A percentile compares a stretch with the other conserved stretches of the same genome.
Conservation (phyloP, 192 early-diverging fungal genomes). For the Umbelopsis sp. region DNA sequence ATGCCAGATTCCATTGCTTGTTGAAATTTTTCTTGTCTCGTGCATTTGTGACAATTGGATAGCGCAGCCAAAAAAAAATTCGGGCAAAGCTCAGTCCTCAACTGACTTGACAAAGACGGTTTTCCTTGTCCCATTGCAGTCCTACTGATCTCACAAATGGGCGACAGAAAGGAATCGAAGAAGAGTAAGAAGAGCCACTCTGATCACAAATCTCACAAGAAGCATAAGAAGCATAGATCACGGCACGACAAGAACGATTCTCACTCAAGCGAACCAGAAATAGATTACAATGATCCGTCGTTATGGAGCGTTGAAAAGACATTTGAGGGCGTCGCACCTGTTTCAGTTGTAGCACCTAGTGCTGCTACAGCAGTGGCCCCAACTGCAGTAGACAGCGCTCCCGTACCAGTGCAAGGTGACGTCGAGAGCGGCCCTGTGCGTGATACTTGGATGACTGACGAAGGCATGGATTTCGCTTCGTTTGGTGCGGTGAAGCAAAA, state of each 20-base stretch:
- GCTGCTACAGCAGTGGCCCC: slow-evolving; percentile 14
- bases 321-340: slow-evolving; percentile 7
- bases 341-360: neutral
- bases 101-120: neutral
- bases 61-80: too few species aligned
- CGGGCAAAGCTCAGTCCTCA: neutral
- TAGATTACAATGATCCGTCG: slow-evolving; percentile 39
- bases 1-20: too few species aligned
- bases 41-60: too few species aligned
- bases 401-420: neutral
- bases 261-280: slow-evolving; percentile 22
- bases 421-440: slow-evolving; percentile 17
- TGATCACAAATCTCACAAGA: slow-evolving; percentile 25
- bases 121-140: too few species aligned
- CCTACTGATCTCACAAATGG: slow-evolving; percentile 6
- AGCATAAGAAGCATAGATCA: slow-evolving; percentile 30
- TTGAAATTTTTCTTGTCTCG: too few species aligned
- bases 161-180: slow-evolving; percentile 27
- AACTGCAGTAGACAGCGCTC: neutral
- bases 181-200: slow-evolving; percentile 24
- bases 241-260: neutral
- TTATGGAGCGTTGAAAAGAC: slow-evolving; percentile 23
- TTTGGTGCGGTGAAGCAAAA: slow-evolving; percentile 45
- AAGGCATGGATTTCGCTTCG: slow-evolving; percentile 41
- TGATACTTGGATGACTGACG: slow-evolving; percentile 43